Conservation (phyloP, 371 early-diverging fungal genomes). For the Mortierella sp. region DNA sequence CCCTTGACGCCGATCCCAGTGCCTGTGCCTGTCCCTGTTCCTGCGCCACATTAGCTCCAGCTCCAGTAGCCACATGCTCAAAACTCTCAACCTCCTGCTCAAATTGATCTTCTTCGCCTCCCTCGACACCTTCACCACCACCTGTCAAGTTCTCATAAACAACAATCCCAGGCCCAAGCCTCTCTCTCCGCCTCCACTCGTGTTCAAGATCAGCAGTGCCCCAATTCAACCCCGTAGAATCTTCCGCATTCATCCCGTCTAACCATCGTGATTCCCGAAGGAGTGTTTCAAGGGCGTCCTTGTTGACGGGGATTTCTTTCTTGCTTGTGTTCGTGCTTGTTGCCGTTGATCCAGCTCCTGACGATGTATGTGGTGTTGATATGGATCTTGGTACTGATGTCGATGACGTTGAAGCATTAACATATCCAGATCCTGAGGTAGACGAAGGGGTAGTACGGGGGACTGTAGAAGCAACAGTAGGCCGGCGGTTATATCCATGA, state of each 20-base stretch:
- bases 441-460: constrained; percentile 15
- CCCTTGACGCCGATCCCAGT: neutral
- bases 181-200: constrained; percentile 32
- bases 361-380: neutral
- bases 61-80: neutral
- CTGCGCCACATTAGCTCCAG: neutral
- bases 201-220: constrained; percentile 15
- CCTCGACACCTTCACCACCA: neutral
- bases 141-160: constrained; percentile 36
- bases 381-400: neutral
- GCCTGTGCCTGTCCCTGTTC: neutral
- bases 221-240: constrained; percentile 43
- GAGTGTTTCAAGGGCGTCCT: constrained; percentile 40
- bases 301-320: constrained; percentile 21
- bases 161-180: constrained; percentile 52
- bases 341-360: neutral
- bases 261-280: constrained; percentile 53
- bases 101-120: neutral
- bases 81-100: neutral
- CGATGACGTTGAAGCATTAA: constrained; percentile 6
- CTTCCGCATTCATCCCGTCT: constrained; percentile 43
- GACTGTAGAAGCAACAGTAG: constrained; percentile 22
- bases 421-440: neutral
- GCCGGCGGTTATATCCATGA: constrained; percentile 34
- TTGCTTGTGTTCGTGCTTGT: neutral